These are phyloP conservation scores for Tetraselmis striata DNA, from an alignment of 139 green algal genomes.

Conservation along the genomic window DNA sequence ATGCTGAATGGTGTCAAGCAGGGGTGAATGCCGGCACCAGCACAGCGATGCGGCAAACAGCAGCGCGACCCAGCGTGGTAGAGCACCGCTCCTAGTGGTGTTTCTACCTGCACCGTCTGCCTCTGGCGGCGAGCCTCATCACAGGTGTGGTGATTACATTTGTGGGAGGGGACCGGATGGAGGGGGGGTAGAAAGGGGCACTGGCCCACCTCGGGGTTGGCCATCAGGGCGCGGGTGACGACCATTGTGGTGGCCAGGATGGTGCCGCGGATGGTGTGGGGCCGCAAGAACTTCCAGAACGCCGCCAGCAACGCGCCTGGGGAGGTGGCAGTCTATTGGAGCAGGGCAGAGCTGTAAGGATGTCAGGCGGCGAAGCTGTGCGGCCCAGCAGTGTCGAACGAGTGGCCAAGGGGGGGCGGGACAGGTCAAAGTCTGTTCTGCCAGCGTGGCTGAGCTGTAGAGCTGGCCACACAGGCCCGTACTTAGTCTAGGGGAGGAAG, in stretches of 20 bases:
- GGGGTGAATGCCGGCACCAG: background rate
- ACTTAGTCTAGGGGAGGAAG: background rate
- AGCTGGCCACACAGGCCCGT: background rate
- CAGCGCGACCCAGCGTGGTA: too few species aligned
- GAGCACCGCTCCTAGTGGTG: too few species aligned
- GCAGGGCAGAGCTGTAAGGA: background rate
- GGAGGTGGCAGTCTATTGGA: background rate
- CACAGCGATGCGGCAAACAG: background rate
- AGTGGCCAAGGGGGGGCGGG: too few species aligned
- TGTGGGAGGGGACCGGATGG: background rate
- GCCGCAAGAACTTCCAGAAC: conserved; percentile 97
- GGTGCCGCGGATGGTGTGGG: conserved; percentile 90
- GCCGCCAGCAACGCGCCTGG: conserved; percentile 56
- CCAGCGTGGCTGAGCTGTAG: background rate
- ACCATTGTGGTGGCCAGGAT: conserved; percentile 79
- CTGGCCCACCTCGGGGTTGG: conserved; percentile 37
- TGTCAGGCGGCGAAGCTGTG: too few species aligned
- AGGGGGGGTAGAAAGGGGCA: background rate
- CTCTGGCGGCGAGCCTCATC: too few species aligned
- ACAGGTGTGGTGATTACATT: too few species aligned
- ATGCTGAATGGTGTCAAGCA: background rate
- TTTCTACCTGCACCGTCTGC: too few species aligned
- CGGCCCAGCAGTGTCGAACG: too few species aligned
- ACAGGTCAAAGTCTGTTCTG: background rate
- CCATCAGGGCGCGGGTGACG: conserved; percentile 66